Base-by-base conservation (phyloP, 345 rosid genomes). In the Rhodamnia argentea region DNA sequence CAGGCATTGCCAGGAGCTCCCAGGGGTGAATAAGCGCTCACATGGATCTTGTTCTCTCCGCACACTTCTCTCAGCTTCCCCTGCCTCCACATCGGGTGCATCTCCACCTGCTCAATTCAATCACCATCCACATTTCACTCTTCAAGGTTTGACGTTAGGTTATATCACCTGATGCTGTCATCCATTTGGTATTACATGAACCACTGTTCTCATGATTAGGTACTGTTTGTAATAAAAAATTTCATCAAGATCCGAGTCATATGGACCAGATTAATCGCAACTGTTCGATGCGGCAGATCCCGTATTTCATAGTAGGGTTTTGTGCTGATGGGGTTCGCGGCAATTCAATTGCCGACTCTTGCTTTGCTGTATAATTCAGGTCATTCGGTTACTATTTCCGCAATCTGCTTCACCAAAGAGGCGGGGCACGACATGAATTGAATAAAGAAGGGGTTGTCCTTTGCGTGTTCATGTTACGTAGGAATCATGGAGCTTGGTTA, bases 81-180 rank as follows among this genome's bases (percentile, higher is more conserved):
- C 91, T 95, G 98, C 90, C 94, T 94, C 99, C 99, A 95, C 93
- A 91, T 89, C 14, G 98, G 98, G 89, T 96, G 99, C 99, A 95
- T 96, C 89, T 96, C 99, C 90, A 95, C 98, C 99, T 96, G 85
- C 20, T 51, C 15, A 27, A 84, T 70, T 70, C 47, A 70, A 70
- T 70, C 81, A 18, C 81, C 81, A 37, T 70, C 32, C 81, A 70
- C 81, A 37, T 70, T 70, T 70, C 81, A 70, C 81, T 70, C 47
- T 10, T 70, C 47, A 20, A 70, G 47, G 10, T 70, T 70, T 10
- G 47, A 70, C 47, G 47, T 70, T 32, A 64, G 4, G 23, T 22
- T 7, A 24, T 83, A 27, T 85, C 47, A 62, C 52, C 13, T 8
- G 76, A 29, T 64, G 44, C 44, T 29, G 13, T 32, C 76, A 64